Conservation (phyloP, 345 rosid species). For the Tarenaya hassleriana region DNA sequence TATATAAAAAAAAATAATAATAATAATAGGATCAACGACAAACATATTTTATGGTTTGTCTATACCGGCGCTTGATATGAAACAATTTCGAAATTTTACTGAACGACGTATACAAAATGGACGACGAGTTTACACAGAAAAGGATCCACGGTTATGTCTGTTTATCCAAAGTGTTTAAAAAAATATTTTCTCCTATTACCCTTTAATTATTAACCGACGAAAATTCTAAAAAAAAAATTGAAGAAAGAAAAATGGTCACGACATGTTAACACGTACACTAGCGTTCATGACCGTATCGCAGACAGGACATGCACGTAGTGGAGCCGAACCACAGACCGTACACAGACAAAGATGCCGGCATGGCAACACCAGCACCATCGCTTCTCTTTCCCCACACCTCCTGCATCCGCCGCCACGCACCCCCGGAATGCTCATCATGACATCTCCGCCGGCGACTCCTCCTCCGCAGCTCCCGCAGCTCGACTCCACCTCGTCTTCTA, state of each 20-base stretch:
- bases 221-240: neutral
- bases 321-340: conserved; percentile 52
- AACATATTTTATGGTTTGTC: no score
- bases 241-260: conserved; percentile 5
- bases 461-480: conserved; percentile 52
- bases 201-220: neutral
- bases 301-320: conserved; percentile 40
- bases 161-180: no score
- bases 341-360: conserved; percentile 88
- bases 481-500: conserved; percentile 49
- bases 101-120: no score
- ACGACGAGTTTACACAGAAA: no score
- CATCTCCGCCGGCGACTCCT: conserved; percentile 13
- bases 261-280: conserved; percentile 65
- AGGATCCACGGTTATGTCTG: no score
- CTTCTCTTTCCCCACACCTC: conserved; percentile 60
- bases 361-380: conserved; percentile 70
- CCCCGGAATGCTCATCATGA: conserved; percentile 10
- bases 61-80: no score
- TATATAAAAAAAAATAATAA: no score
- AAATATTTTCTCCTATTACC: conserved; percentile 8
- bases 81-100: no score
- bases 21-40: no score
- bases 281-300: conserved; percentile 46
- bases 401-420: conserved; percentile 31